Evolutionary conservation across 495 filamentous ascomycete species (phyloP).

Genomic region (Sordaria brevicollis): DNA sequence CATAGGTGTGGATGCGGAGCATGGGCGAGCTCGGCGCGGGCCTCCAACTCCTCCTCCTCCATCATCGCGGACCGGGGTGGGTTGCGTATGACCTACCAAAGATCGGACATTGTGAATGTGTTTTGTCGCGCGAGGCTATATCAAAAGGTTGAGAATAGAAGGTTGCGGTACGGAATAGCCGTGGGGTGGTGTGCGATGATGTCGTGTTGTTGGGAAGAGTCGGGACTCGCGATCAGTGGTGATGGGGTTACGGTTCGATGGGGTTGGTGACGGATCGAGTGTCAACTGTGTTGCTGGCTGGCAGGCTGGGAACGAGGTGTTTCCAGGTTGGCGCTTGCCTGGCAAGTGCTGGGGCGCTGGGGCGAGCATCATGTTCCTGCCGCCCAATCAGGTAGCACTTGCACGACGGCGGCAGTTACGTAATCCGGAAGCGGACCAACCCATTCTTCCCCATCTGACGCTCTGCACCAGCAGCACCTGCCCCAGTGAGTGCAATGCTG

Average conservation of each 20-base stretch:
- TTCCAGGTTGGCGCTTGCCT: constrained; percentile 32
- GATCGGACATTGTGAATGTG: constrained; percentile 32
- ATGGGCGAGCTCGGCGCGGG: constrained; percentile 11
- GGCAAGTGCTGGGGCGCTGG: constrained; percentile 16
- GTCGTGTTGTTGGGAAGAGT: constrained; percentile 6
- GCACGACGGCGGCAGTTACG: constrained; percentile 9
- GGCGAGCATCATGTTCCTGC: constrained; percentile 11
- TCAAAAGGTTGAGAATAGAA: constrained; percentile 9
- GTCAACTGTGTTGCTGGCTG: constrained; percentile 6
- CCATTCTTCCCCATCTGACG: constrained; percentile 6
- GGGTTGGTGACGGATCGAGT: constrained; percentile 17
- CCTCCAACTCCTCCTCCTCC: neutral
- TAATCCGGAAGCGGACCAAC: constrained; percentile 18
- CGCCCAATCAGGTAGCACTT: neutral
- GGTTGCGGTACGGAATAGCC: neutral
- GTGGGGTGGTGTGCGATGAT: constrained; percentile 9
- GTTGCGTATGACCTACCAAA: constrained; percentile 29
- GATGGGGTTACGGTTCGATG: constrained; percentile 10
- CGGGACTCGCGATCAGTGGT: constrained; percentile 9
- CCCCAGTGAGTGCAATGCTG: neutral
- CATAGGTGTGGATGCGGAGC: constrained; percentile 17
- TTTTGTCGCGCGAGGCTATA: constrained; percentile 18
- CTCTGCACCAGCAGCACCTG: neutral
- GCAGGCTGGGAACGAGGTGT: constrained; percentile 25
- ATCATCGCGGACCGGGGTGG: neutral